Evolutionary conservation across 1,139 yeast species (phyloP), one percentile per base, ranked within the genome.

Genomic region (Lodderomyces elongisporus): DNA sequence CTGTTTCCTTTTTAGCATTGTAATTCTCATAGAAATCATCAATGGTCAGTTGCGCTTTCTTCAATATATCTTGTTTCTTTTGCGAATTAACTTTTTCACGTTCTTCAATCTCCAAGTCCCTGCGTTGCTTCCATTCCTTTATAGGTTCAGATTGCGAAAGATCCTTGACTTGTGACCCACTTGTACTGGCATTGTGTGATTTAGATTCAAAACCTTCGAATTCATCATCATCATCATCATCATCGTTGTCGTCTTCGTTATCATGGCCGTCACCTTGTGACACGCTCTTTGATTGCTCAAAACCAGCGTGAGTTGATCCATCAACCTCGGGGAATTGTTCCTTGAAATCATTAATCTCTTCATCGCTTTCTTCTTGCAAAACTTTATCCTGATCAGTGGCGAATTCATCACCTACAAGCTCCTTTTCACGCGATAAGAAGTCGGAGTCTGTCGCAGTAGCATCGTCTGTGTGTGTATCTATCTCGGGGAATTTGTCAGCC

Each of bases 11-110:
- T 65, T 91, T 91, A 52, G 72, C 68, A 62, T 87, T 88, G 70
- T 93, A 93, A 54, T 82, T 83, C 48, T 88, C 96, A 60, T 93
- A 93, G 61, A 91, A 91, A 46, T 85, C 96, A 56, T 91, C 96
- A 51, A 89, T 79, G 35, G 91, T 80, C 54, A 79, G 77, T 51
- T 79, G 77, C n/a, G 98, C 98, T 43, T 81, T 80, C 32, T 75
- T 71, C 37, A 82, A 71, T 39, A 87, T 72, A 41, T 81, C 89
- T 30, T 69, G 66, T 55, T 84, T 77, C 54, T 78, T 85, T 45
- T 74, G 66, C 14, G 66, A 66, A 47, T 85, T 82, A 43, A 77
- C 76, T 45, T 74, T 79, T 54, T 93, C 98, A 55, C 95, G 77
- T 52, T 85, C 78, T 37, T 73, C 70, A 43, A 93, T 82, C 54